These are phyloP conservation scores for Cryphonectria radicalis DNA, from an alignment of 2,329 filamentous ascomycete species.

Conservation along the genomic window DNA sequence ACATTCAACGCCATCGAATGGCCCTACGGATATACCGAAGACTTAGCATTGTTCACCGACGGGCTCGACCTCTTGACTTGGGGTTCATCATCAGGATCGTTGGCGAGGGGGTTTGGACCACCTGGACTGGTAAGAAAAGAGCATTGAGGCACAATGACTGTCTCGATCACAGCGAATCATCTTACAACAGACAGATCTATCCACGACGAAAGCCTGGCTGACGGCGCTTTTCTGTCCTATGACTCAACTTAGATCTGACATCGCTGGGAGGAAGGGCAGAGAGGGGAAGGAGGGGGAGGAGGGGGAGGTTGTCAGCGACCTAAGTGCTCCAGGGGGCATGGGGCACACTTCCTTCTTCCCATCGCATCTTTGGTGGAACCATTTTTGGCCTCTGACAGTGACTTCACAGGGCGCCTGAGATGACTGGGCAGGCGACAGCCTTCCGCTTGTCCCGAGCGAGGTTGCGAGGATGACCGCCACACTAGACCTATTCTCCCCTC, in stretches of 20 bases:
- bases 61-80: neutral
- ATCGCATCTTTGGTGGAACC: neutral
- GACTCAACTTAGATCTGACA: neutral
- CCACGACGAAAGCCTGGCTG: neutral
- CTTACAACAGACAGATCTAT: neutral
- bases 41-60: neutral
- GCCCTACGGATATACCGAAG: neutral
- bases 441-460: conserved; percentile 13
- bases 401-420: neutral
- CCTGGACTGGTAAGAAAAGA: neutral
- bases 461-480: neutral
- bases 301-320: neutral
- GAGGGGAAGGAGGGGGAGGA: too few species aligned
- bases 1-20: neutral
- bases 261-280: neutral
- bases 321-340: neutral
- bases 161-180: neutral
- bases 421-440: neutral
- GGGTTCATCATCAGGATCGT: neutral
- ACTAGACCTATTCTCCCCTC: neutral
- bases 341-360: neutral
- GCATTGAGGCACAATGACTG: neutral
- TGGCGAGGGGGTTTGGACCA: neutral
- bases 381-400: neutral
- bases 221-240: neutral